These are phyloP conservation scores for Thuja plicata DNA, from an alignment of 83 land plant species.

Conservation along the genomic window DNA sequence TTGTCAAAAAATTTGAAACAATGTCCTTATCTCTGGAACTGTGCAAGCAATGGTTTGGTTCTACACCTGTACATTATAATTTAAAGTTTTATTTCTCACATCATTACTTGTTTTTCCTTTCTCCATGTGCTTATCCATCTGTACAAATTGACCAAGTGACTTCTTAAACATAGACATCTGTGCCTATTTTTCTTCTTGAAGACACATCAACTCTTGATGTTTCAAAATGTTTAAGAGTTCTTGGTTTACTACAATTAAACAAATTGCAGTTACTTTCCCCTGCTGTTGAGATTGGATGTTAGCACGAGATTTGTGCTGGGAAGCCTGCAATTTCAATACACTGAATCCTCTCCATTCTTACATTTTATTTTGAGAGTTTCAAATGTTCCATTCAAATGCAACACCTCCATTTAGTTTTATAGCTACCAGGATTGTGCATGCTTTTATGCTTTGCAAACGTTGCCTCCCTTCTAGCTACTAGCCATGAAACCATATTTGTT, in stretches of 20 bases:
- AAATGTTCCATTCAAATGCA: too few relatives aligned
- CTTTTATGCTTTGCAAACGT: too few relatives aligned
- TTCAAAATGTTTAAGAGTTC: slow-evolving; percentile 37
- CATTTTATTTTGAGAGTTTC: too few relatives aligned
- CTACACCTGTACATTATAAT: too few relatives aligned
- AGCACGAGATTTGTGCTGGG: slow-evolving; percentile 45
- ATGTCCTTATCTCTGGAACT: too few relatives aligned
- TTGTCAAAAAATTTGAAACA: too few relatives aligned
- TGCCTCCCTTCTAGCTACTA: too few relatives aligned
- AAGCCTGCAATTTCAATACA: slow-evolving; percentile 52
- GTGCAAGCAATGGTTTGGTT: too few relatives aligned
- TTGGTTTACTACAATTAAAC: slow-evolving; percentile 45
- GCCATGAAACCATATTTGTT: too few relatives aligned
- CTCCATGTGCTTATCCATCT: slow-evolving; percentile 46
- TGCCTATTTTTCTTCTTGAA: slow-evolving; percentile 46
- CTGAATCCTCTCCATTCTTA: too few relatives aligned
- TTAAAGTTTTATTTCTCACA: slow-evolving; percentile 35
- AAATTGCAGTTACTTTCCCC: slow-evolving; percentile 35
- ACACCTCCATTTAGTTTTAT: too few relatives aligned
- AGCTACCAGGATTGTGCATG: too few relatives aligned
- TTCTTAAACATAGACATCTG: slow-evolving; percentile 45
- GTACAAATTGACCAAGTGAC: slow-evolving; percentile 29
- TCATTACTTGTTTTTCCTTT: slow-evolving; percentile 34
- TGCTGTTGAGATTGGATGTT: slow-evolving; percentile 50
- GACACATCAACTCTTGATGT: slow-evolving; percentile 56